Conservation (phyloP, 768 basidiomycete genomes). For the Macrolepiota dolichaula region DNA sequence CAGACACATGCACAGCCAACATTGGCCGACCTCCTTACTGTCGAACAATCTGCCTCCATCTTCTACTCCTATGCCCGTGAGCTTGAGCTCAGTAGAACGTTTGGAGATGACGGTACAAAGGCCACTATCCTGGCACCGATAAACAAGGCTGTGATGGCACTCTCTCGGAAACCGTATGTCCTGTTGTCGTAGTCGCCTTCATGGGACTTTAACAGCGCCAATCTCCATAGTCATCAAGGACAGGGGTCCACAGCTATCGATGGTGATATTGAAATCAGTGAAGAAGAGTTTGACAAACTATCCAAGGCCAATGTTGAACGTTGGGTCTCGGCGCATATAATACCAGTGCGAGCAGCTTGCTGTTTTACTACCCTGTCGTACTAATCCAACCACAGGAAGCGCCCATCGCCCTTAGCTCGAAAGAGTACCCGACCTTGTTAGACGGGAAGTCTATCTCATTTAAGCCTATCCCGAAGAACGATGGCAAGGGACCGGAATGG, state of each 20-base stretch:
- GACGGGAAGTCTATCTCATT: conserved; percentile 58
- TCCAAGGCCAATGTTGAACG: conserved; percentile 67
- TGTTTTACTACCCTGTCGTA: not conserved
- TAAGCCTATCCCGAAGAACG: conserved; percentile 30
- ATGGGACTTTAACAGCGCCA: no score
- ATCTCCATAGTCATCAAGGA: conserved; percentile 51
- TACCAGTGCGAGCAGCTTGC: conserved; percentile 53
- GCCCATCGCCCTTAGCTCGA: conserved; percentile 42
- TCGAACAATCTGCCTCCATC: conserved; percentile 72
- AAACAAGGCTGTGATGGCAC: conserved; percentile 83
- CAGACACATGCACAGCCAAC: conserved; percentile 46
- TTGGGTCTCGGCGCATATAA: conserved; percentile 83
- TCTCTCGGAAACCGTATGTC: conserved; percentile 79
- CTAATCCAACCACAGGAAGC: conserved; percentile 32
- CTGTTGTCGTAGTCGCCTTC: not conserved
- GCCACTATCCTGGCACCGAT: conserved; percentile 77
- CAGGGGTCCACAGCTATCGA: conserved; percentile 34
- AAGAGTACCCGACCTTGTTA: conserved; percentile 54
- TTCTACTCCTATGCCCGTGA: conserved; percentile 85
- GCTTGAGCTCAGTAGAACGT: conserved; percentile 51
- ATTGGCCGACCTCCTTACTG: conserved; percentile 74
- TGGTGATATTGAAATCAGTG: conserved; percentile 54
- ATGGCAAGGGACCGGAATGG: conserved; percentile 49
- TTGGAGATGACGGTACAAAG: conserved; percentile 34
- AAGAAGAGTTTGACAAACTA: conserved; percentile 59